Base-by-base conservation (phyloP, 768 basidiomycete genomes). In the Naganishia kalamii region DNA sequence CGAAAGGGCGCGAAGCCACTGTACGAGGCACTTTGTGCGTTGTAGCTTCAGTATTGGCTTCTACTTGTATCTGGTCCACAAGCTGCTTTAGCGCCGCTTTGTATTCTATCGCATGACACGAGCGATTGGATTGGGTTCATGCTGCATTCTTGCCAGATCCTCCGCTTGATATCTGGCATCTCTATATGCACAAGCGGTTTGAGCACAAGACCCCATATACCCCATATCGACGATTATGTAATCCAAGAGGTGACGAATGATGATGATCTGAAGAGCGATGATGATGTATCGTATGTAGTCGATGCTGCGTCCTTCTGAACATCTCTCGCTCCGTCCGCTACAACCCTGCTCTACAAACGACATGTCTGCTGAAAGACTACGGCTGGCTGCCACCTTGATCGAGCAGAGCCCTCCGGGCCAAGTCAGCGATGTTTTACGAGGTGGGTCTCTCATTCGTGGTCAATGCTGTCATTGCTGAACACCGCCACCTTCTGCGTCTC, bases 381-480 rank as follows among this genome's bases (percentile, higher is more conserved):
- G 71, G 48, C 70, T 75, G 8, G 92, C 88, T 25, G 86, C 88
- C 27, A 82, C 82, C 33, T 89, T 96, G 72, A 81, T 98, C 32
- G 82, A 90, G 0, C 93, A 96, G 75, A 86, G 90, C 0, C 93
- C 93, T 27, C 93, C 93, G 0, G 93, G 93, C 48, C 89, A 98
- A 81, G 92, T 97, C 70, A 96, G 94, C 78, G 93, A 97, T 80
- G 92, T 96, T 19, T 81, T 97, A 61, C 90, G 90, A 72, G 92
- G 91, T 90, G 66, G 6, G 63, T 52, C 49, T 23, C 3, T 37
- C 11, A 6, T 51, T 37, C 19, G 15, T 46, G n/a, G 3, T 48
- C 13, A 21, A 23, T 62, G 13, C 6, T 47, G n/a, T 2, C 41
- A 19, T 52, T 1, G 12, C 21, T 52, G 3, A 35, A 52, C 13